A percentile compares a stretch with the other conserved stretches of the same genome.
Conservation (phyloP, 1,139 yeast genomes). For the Pichia sp. region DNA sequence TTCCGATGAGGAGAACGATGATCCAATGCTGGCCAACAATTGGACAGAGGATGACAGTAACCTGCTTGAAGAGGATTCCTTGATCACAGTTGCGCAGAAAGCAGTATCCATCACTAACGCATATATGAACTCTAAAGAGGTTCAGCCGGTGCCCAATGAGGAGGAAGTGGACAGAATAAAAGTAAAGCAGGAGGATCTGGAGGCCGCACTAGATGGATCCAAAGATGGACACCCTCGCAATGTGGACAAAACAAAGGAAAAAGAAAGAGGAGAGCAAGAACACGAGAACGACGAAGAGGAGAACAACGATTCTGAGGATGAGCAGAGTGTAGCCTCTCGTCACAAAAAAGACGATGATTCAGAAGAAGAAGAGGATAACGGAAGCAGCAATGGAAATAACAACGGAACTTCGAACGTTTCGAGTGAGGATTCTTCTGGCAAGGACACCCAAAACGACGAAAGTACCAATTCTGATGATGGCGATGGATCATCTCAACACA, state of each 20-base stretch:
- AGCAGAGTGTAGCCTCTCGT: not conserved
- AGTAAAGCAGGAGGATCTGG: not conserved
- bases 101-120: slow-evolving; percentile 12
- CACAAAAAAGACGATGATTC: slow-evolving; percentile 1
- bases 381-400: not conserved
- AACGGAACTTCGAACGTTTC: not conserved
- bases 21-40: not conserved
- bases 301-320: not conserved
- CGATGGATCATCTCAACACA: not conserved
- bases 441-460: not conserved
- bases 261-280: slow-evolving; percentile 1
- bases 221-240: no score
- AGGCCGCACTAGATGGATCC: no score
- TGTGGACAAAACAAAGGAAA: not conserved
- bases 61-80: not conserved
- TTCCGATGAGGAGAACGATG: slow-evolving; percentile 3
- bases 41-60: not conserved
- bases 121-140: slow-evolving; percentile 6
- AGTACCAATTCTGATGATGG: not conserved
- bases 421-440: not conserved
- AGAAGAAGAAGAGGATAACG: not conserved
- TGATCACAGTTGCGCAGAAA: slow-evolving; percentile 9
- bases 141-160: not conserved
- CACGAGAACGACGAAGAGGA: slow-evolving; percentile 1
- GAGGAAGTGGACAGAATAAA: not conserved